Evolutionary conservation across 2,329 filamentous ascomycete species (phyloP), one percentile per base, ranked within the genome.

Genomic region (Pseudogymnoascus sp.): DNA sequence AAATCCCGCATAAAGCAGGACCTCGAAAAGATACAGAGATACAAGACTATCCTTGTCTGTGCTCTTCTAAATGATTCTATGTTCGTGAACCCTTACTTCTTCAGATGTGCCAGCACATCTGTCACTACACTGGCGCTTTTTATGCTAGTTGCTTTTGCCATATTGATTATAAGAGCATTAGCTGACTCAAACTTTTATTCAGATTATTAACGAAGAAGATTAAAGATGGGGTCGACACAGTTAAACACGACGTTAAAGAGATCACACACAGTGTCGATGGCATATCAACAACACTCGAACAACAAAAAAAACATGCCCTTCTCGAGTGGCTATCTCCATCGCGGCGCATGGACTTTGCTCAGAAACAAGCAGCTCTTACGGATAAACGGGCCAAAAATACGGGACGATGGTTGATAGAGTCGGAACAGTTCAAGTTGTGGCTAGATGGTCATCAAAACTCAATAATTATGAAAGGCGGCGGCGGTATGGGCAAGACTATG

Each of bases 401-500:
- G 7, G 48, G 48, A 13, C 48, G 15, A 17, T 55, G 48, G 48
- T 6, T 55, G 13, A 55, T 55, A 33, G 29, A 35, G 9, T 55
- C 48, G 5, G 10, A 55, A 1, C 48, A n/a, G 1, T 55, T 55
- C 10, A 2, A 29, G 15, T 3, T 55, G 2, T 55, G 48, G 48
- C n/a, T 55, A 8, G 29, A 35, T 21, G 29, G 29, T 33, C 33
- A 35, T 2, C 29, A 55, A 4, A 9, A 17, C 29, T 55, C 48
- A 10, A 55, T 55, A 17, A 55, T 55, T 55, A n/a, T 55, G 10
- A 55, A 55, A 3, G 48, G 48, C 2, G 48, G 48, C 10, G 48
- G 48, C 9, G 48, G 48, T 15, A 35, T 55, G 48, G 48, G 48
- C n/a, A 55, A 55, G 15, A 55, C 48, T 33, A 55, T 55, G 48